Conservation (phyloP, 176 grass and related monocot species). For the Saccharum spontaneum region DNA sequence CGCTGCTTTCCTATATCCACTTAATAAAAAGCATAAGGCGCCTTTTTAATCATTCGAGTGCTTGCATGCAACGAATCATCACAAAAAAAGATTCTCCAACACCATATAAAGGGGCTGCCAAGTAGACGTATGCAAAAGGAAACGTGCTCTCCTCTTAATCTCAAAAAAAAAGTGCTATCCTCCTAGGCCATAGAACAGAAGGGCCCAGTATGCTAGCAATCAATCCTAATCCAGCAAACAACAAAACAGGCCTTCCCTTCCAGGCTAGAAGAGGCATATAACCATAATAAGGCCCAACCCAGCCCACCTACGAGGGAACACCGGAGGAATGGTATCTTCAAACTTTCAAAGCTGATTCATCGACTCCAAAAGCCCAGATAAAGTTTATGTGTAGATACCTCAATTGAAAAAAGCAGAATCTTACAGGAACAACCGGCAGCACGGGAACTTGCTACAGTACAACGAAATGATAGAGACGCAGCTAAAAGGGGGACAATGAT, state of each 20-base stretch:
- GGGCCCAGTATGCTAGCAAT: neutral
- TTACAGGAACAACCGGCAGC: neutral
- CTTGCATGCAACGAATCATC: constrained; percentile 37
- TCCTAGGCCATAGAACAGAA: neutral
- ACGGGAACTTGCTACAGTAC: neutral
- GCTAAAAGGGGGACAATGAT: neutral
- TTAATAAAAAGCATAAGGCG: constrained; percentile 35
- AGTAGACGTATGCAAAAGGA: neutral
- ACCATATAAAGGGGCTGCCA: constrained; percentile 8
- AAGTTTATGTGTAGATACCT: neutral
- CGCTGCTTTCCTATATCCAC: constrained; percentile 19
- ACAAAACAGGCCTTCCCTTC: neutral
- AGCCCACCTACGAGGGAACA: neutral
- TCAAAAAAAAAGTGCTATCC: too few relatives aligned
- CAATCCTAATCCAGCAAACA: neutral
- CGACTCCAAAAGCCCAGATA: neutral
- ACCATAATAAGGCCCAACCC: neutral
- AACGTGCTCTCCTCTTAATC: neutral
- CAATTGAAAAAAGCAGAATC: neutral
- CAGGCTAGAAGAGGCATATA: neutral
- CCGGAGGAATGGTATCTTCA: neutral
- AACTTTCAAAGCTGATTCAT: neutral
- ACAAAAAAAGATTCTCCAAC: constrained; percentile 27
- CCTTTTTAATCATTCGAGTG: constrained; percentile 37
- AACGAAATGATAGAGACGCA: neutral